Percentiles rank a stretch among this genome's conserved stretches.
phyloP scores from a whole-genome alignment of 106 monocot genomes.

The Dendrobium officinale region DNA sequence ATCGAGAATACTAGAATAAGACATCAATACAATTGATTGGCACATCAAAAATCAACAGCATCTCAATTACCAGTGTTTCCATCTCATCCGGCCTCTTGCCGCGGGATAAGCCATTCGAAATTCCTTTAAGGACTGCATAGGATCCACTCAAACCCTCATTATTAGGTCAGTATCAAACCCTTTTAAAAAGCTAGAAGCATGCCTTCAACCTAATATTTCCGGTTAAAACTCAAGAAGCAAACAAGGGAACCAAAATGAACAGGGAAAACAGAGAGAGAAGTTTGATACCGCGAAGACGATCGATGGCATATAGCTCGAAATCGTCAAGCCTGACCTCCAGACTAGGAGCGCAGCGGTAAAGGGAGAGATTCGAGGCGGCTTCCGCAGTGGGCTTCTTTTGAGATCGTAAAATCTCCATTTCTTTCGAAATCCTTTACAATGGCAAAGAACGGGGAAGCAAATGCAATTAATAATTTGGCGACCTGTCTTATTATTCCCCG shows the following conservation, averaged over 20 bases:
- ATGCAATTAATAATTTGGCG: not conserved
- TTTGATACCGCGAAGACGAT: constrained; percentile 68
- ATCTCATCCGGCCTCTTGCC: constrained; percentile 88
- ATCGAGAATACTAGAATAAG: not conserved
- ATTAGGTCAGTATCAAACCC: not conserved
- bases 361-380: constrained; percentile 27
- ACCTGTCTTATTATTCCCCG: not conserved
- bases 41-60: not conserved
- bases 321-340: constrained; percentile 83
- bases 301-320: constrained; percentile 83
- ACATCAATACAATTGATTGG: not conserved
- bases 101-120: constrained; percentile 83
- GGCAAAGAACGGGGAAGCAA: not conserved
- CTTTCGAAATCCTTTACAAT: not conserved
- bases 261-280: not conserved
- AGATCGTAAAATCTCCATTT: constrained; percentile 81
- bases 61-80: constrained; percentile 64
- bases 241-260: not conserved
- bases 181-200: not conserved
- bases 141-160: not conserved
- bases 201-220: not conserved
- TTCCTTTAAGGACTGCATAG: constrained; percentile 67
- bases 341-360: constrained; percentile 57
- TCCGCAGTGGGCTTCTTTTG: constrained; percentile 30
- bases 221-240: not conserved